Conservation (phyloP, 2,329 filamentous ascomycete genomes). For the Penicillium vulpinum region DNA sequence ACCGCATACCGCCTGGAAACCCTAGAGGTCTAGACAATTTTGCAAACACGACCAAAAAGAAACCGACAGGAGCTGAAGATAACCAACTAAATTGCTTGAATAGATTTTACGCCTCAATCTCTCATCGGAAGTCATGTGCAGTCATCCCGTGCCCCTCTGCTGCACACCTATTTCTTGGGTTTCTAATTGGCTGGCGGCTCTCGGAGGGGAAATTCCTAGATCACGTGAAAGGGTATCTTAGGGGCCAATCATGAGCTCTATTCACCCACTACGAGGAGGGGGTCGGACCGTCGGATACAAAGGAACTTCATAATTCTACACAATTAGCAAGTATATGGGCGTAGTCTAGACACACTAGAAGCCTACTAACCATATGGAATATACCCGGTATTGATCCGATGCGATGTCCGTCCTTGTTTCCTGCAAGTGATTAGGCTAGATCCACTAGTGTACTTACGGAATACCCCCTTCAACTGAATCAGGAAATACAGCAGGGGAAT, state of each 20-base stretch:
- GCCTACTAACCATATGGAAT: background rate
- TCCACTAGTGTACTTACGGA: slow-evolving; percentile 1
- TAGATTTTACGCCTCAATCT: slow-evolving; percentile 15
- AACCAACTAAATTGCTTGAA: slow-evolving; percentile 13
- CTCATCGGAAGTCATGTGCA: slow-evolving; percentile 36
- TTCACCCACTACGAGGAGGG: background rate
- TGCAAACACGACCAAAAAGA: background rate
- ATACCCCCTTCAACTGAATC: background rate
- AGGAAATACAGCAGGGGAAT: background rate
- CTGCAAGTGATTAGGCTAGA: slow-evolving; percentile 1
- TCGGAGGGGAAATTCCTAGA: slow-evolving; percentile 23
- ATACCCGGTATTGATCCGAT: background rate
- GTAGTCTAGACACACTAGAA: background rate
- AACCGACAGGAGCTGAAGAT: slow-evolving; percentile 6
- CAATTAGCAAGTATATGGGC: background rate
- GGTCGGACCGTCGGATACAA: slow-evolving; percentile 8
- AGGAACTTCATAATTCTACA: background rate
- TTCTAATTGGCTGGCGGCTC: slow-evolving; percentile 31
- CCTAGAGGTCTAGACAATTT: slow-evolving; percentile 1
- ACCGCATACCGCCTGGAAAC: background rate
- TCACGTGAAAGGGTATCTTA: slow-evolving; percentile 29
- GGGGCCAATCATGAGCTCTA: slow-evolving; percentile 12
- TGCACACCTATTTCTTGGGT: slow-evolving; percentile 10
- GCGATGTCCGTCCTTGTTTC: background rate
- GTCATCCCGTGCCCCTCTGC: slow-evolving; percentile 40